Base-by-base conservation (phyloP, 176 grass and related monocot species). In the Zizania latifolia region DNA sequence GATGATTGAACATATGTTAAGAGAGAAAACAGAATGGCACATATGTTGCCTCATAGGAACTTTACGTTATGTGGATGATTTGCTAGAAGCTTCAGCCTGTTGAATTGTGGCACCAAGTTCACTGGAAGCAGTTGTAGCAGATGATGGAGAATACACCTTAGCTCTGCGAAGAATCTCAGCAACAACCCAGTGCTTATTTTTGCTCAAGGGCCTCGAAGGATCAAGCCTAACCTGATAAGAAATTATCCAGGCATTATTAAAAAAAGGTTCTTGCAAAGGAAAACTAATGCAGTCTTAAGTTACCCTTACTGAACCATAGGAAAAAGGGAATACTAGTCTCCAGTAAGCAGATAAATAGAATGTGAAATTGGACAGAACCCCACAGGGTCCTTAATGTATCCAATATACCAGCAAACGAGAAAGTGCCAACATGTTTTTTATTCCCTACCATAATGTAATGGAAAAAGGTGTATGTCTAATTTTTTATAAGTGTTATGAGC, bases 121-220 rank as follows among this genome's bases (percentile, higher is more conserved):
- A 51, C 6, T 41, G 50, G 86, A 80, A 38, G 76, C 5, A 6
- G 57, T 41, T 57, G 82, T 72, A 59, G 67, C 55, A 59, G 87
- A 43, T 68, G 80, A 86, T 28, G 81, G 78, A 58, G 85, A 75
- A 83, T 91, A 92, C 32, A 93, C 24, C 92, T 86, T 97, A 33
- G 90, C 94, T 85, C 84, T 93, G 4, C 74, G 86, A 86, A 97
- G 75, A 70, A 97, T 89, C 74, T 97, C 90, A 27, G 90, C 88
- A 56, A 93, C 88, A 45, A 85, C 75, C 88, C 83, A 93, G 65
- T 91, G 73, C 83, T 89, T 97, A 58, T 56, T 75, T 86, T 78
- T 93, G 88, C 94, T 97, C 77, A 93, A 77, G 28, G 94, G 94
- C 84, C 94, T 91, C 23, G 88, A 93, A 75, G 83, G 77, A 84